These are phyloP conservation scores for Cynanchum wilfordii DNA, from an alignment of 257 asterid species.

Conservation along the genomic window DNA sequence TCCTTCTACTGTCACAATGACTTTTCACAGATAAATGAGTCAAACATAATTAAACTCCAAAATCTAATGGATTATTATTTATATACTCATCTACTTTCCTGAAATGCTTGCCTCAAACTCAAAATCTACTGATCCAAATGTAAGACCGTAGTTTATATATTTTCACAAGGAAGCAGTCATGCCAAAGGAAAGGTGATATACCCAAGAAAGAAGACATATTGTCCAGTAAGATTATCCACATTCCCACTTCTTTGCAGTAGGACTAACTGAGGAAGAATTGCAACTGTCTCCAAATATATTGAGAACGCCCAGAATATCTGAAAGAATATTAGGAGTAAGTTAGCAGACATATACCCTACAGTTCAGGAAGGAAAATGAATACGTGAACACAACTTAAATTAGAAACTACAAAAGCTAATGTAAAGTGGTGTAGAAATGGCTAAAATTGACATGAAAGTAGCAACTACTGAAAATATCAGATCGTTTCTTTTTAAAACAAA, in stretches of 20 bases:
- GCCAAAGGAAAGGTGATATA: slow-evolving; percentile 28
- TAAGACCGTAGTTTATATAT: background rate
- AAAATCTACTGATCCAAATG: background rate
- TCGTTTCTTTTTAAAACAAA: no score
- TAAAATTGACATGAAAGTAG: background rate
- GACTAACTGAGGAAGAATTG: slow-evolving; percentile 88
- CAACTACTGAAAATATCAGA: background rate
- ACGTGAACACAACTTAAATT: background rate
- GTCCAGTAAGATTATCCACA: slow-evolving; percentile 91
- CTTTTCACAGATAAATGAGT: background rate
- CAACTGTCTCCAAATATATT: slow-evolving; percentile 71
- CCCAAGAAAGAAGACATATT: slow-evolving; percentile 94
- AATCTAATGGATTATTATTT: background rate
- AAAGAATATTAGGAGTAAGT: slow-evolving; percentile 11
- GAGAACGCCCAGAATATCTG: slow-evolving; percentile 93
- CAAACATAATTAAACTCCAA: background rate
- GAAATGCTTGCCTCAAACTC: background rate
- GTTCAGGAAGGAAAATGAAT: no score
- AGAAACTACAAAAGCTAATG: background rate
- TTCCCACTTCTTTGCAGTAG: slow-evolving; percentile 97
- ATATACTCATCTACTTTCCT: no score
- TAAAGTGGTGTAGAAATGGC: background rate
- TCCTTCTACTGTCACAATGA: background rate
- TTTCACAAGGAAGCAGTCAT: background rate
- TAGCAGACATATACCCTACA: background rate